Conservation (phyloP, 140 eudicot species). For the Stevia rebaudiana region DNA sequence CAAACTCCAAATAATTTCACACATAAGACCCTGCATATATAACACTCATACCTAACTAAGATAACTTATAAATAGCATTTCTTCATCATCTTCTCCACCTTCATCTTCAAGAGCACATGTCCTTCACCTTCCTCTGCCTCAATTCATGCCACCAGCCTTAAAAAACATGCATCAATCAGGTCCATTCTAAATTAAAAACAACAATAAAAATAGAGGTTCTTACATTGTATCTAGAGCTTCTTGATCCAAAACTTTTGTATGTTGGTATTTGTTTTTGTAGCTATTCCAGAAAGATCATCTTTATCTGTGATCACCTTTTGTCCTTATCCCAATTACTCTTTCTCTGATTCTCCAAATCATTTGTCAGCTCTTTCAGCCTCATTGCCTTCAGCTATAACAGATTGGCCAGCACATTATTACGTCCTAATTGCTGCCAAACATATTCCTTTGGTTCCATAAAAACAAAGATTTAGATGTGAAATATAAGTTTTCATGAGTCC, state of each 20-base stretch:
- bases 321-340: constrained; percentile 49
- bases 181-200: background rate
- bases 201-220: constrained; percentile 22
- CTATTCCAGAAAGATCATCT: constrained; percentile 1
- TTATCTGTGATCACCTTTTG: constrained; percentile 38
- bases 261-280: constrained; percentile 14
- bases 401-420: background rate
- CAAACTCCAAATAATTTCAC: too few species aligned
- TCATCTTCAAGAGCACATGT: constrained; percentile 38
- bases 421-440: background rate
- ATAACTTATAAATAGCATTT: constrained; percentile 66
- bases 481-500: background rate
- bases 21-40: background rate
- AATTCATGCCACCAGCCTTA: constrained; percentile 87
- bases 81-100: constrained; percentile 78
- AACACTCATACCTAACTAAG: background rate
- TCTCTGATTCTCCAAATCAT: constrained; percentile 65
- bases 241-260: constrained; percentile 31
- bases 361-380: constrained; percentile 69
- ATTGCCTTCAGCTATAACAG: constrained; percentile 53
- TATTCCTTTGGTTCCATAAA: background rate
- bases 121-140: constrained; percentile 64
- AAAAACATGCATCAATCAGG: constrained; percentile 14
- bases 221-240: constrained; percentile 75
- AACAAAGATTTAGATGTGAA: background rate